phyloP scores from a whole-genome alignment of 441 rosid species.

The Gossypium trilobum region DNA sequence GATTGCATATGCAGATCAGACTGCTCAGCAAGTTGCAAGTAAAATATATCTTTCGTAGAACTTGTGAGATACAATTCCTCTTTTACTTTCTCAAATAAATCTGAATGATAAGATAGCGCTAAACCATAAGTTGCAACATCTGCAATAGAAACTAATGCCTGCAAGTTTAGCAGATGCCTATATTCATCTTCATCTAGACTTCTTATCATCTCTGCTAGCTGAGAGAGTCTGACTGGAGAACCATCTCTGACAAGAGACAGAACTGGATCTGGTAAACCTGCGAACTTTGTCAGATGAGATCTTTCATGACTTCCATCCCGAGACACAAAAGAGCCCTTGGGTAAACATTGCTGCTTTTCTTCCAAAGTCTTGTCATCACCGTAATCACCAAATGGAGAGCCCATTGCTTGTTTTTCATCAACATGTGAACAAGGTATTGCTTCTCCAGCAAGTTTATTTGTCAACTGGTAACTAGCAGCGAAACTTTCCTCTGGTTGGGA shows the following conservation, averaged over 20 bases:
- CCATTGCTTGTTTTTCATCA: constrained; percentile 27
- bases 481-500: constrained; percentile 27
- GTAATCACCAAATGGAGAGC: constrained; percentile 14
- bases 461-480: constrained; percentile 22
- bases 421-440: constrained; percentile 20
- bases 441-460: constrained; percentile 21
- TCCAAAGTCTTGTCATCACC: constrained; percentile 25
- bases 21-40: constrained; percentile 60
- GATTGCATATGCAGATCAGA: constrained; percentile 41
- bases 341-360: constrained; percentile 28
- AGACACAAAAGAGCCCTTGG: constrained; percentile 34
- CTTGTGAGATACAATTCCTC: constrained; percentile 62
- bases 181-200: constrained; percentile 61
- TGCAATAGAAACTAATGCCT: constrained; percentile 30
- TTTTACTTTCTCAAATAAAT: constrained; percentile 44
- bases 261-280: constrained; percentile 23
- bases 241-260: constrained; percentile 32
- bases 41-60: constrained; percentile 49
- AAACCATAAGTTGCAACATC: constrained; percentile 26
- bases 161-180: constrained; percentile 43
- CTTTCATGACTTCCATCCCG: constrained; percentile 30
- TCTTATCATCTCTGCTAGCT: constrained; percentile 45
- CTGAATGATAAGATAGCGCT: constrained; percentile 12
- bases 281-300: constrained; percentile 24
- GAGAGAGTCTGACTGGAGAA: constrained; percentile 32